Evolutionary conservation across 1,284 basidiomycete genomes (phyloP), one percentile per base, ranked within the genome.

Genomic region (Ustilago loliicola): DNA sequence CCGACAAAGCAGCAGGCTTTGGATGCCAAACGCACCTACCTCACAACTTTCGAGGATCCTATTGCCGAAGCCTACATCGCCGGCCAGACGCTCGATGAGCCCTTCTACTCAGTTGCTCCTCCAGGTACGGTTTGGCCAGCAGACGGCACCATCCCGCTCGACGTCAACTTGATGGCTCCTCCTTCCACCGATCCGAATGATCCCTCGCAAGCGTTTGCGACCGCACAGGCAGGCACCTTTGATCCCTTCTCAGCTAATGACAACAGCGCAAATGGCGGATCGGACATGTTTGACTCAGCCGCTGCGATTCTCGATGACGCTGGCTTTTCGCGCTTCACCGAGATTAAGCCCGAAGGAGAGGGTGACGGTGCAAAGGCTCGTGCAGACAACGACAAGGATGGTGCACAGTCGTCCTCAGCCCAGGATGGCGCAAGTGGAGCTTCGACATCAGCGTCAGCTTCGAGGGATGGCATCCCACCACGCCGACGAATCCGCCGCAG

Each of bases 51-150:
- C 17, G 69, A 77, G 25, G 74, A 77, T 40, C 74, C 74, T 11
- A 72, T 77, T 47, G 74, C 74, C 11, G 62, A 77, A 42, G 74
- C 74, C 8, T 77, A 77, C 47, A 77, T 77, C 32, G 69, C 74
- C 3, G 69, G 65, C 3, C 74, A 77, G 40, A 63, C 58, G 0
- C 51, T 77, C 1, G 63, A 72, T 25, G 74, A 77, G 59, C 69
- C 74, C 3, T 77, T 77, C 74, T 77, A 77, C 53, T 77, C 74
- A 6, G 40, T 77, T 3, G 66, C 69, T 3, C 62, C 74, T 13
- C 66, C 74, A 19, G 60, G 52, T 2, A 40, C 58, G 9, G 54
- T 54, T 5, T 68, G 55, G 54, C 61, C 60, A 13, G 30, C 58
- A 2, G 66, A 72, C 23, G 59, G 62, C 21, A 53, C 58, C 19